These are phyloP conservation scores for Venturia asperata DNA, from an alignment of 2,329 filamentous ascomycete genomes.

Conservation along the genomic window DNA sequence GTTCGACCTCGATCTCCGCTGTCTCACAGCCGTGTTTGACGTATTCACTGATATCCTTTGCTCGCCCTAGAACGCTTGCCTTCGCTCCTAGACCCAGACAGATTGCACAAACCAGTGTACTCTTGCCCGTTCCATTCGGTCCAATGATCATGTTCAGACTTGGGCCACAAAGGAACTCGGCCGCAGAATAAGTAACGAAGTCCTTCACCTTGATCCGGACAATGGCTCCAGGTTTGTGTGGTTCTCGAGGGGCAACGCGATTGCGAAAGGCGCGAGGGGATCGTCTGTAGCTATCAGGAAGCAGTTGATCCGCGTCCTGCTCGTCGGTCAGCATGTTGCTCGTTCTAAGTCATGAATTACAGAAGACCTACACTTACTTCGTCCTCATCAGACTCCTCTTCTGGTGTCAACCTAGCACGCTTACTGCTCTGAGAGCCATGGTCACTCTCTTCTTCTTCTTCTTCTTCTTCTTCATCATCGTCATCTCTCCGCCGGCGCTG, in stretches of 20 bases:
- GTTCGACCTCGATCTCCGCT: conserved; percentile 84
- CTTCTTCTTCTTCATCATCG: neutral
- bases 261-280: neutral
- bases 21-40: conserved; percentile 79
- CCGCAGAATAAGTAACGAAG: conserved; percentile 91
- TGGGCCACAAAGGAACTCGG: conserved; percentile 84
- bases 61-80: conserved; percentile 72
- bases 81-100: conserved; percentile 85
- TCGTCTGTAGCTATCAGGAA: conserved; percentile 17
- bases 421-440: conserved; percentile 17
- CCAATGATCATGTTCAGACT: conserved; percentile 98
- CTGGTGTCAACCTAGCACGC: conserved; percentile 10
- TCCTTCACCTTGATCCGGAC: conserved; percentile 77
- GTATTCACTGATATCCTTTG: conserved; percentile 78
- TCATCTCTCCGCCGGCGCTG: neutral
- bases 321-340: neutral
- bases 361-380: neutral
- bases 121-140: conserved; percentile 97
- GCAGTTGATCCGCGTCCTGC: conserved; percentile 10
- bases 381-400: conserved; percentile 1
- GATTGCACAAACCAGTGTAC: conserved; percentile 92
- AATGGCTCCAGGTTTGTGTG: conserved; percentile 69
- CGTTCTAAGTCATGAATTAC: too few relatives aligned
- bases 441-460: neutral
- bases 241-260: conserved; percentile 5